phyloP scores from a whole-genome alignment of 352 stramenopile species.

The Globisporangium yorkense region DNA sequence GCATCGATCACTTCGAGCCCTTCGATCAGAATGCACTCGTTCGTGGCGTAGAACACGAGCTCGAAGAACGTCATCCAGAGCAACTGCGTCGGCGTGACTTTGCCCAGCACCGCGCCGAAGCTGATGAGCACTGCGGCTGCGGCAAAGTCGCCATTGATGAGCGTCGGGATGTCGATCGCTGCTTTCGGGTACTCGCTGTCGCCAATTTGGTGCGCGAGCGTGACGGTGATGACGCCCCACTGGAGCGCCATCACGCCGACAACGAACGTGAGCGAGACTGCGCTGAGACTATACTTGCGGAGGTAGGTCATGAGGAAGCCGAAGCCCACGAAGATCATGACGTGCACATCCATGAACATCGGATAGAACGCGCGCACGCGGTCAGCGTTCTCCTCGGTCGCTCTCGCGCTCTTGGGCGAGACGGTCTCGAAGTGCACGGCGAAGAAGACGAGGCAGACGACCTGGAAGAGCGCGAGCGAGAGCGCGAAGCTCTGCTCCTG shows the following conservation, averaged over 20 bases:
- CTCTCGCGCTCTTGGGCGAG: conserved; percentile 20
- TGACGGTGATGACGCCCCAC: conserved; percentile 65
- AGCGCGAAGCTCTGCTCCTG: conserved; percentile 35
- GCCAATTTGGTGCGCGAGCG: conserved; percentile 52
- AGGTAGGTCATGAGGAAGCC: conserved; percentile 88
- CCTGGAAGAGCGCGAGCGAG: conserved; percentile 33
- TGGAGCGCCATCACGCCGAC: conserved; percentile 58
- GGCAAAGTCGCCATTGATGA: conserved; percentile 82
- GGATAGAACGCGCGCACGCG: conserved; percentile 22
- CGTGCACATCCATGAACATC: conserved; percentile 76
- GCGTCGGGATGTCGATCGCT: conserved; percentile 45
- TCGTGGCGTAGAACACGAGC: conserved; percentile 70
- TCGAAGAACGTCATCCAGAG: conserved; percentile 74
- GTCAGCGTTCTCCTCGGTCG: neutral
- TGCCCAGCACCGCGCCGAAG: conserved; percentile 73
- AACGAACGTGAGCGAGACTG: conserved; percentile 76
- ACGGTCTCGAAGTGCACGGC: conserved; percentile 39
- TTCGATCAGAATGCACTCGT: conserved; percentile 69
- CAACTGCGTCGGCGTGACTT: conserved; percentile 70
- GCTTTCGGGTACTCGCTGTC: conserved; percentile 35
- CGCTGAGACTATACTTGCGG: conserved; percentile 72
- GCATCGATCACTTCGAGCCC: conserved; percentile 59
- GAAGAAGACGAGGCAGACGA: conserved; percentile 40
- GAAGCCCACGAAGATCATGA: conserved; percentile 88
- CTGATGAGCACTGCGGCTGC: conserved; percentile 73